Evolutionary conservation across 176 grass and related monocot genomes (phyloP).

Genomic region (Pontederia crassipes): DNA sequence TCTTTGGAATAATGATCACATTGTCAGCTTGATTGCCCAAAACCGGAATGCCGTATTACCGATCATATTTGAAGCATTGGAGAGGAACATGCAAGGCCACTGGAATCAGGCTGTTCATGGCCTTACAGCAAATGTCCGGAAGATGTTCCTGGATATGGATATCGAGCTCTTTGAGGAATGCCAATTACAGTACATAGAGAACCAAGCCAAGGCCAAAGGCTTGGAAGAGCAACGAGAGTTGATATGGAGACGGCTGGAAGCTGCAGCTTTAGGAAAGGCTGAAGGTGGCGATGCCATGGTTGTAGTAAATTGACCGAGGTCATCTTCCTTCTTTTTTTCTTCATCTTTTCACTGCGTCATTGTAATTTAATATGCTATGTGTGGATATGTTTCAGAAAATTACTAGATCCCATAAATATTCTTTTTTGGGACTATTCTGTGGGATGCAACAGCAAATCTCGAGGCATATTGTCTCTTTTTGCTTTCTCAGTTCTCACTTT

Average conservation of each 20-base stretch:
- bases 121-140: constrained; percentile 77
- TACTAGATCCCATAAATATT: too few relatives aligned
- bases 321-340: too few relatives aligned
- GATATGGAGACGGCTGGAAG: constrained; percentile 69
- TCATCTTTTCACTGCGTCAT: too few relatives aligned
- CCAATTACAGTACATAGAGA: constrained; percentile 63
- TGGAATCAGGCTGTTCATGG: constrained; percentile 94
- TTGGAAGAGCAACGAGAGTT: constrained; percentile 54
- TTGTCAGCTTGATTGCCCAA: constrained; percentile 82
- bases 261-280: constrained; percentile 43
- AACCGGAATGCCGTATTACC: constrained; percentile 73
- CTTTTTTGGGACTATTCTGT: too few relatives aligned
- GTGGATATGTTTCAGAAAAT: too few relatives aligned
- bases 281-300: constrained; percentile 49
- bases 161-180: constrained; percentile 82
- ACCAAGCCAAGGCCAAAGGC: constrained; percentile 57
- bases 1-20: constrained; percentile 91
- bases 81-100: constrained; percentile 77
- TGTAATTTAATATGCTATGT: too few relatives aligned
- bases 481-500: too few relatives aligned
- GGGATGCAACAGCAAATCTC: too few relatives aligned
- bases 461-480: too few relatives aligned
- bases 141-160: constrained; percentile 96
- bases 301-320: constrained; percentile 53
- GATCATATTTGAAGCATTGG: constrained; percentile 90